phyloP scores from a whole-genome alignment of 2,329 filamentous ascomycete genomes.

The Curvularia sp. region DNA sequence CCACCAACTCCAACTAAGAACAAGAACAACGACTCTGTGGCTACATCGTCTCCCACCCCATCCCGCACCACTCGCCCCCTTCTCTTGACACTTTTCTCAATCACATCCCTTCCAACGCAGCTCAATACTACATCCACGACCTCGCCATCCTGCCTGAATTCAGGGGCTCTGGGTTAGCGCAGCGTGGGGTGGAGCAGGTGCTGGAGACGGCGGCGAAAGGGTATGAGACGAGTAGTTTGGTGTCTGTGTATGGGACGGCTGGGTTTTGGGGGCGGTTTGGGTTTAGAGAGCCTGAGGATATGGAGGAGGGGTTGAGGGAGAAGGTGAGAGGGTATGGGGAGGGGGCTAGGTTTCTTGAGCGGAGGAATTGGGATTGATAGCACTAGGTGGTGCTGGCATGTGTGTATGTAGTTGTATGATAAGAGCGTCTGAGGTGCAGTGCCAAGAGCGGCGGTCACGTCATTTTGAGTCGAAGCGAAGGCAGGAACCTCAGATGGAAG shows the following conservation, averaged over 20 bases:
- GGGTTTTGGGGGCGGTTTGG: conserved; percentile 27
- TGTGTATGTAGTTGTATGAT: neutral
- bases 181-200: conserved; percentile 6
- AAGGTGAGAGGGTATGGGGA: conserved; percentile 26
- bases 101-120: conserved; percentile 13
- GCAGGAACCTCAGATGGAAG: too few species aligned
- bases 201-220: conserved; percentile 7
- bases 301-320: conserved; percentile 9
- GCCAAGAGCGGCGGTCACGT: neutral
- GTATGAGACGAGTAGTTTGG: conserved; percentile 16
- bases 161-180: conserved; percentile 18
- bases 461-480: neutral
- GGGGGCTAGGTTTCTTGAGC: conserved; percentile 25
- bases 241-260: conserved; percentile 24
- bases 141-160: conserved; percentile 23
- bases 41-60: conserved; percentile 30
- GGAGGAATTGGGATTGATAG: conserved; percentile 8
- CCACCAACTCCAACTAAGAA: too few species aligned
- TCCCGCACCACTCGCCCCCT: conserved; percentile 17
- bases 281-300: conserved; percentile 9
- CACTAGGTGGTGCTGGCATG: neutral
- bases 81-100: conserved; percentile 18
- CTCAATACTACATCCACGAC: conserved; percentile 33
- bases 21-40: conserved; percentile 12
- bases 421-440: too few species aligned